These are phyloP conservation scores for Scenedesmus sp. DNA, from an alignment of 163 green algal genomes.

Conservation along the genomic window DNA sequence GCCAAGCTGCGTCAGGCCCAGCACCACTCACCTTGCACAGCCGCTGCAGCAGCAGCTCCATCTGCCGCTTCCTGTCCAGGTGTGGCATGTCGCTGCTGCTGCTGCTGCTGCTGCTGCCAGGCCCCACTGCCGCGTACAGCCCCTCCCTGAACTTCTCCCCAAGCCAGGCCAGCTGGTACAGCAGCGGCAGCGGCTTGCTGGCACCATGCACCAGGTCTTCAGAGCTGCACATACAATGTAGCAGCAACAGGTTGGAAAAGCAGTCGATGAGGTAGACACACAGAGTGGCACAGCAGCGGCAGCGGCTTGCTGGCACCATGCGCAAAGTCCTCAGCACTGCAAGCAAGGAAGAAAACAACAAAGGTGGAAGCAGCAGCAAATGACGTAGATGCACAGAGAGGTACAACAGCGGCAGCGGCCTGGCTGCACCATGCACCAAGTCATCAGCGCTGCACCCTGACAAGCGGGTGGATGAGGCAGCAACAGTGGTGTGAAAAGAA, in stretches of 20 bases:
- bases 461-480: too few relatives aligned
- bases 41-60: background rate
- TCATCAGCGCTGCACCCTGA: too few relatives aligned
- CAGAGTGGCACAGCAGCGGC: background rate
- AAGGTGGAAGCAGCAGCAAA: too few relatives aligned
- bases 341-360: too few relatives aligned
- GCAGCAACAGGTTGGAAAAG: too few relatives aligned
- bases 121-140: background rate
- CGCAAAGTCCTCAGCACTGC: too few relatives aligned
- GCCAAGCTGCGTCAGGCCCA: background rate
- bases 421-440: too few relatives aligned
- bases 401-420: too few relatives aligned
- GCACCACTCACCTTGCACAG: slow-evolving; percentile 5
- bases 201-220: background rate
- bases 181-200: slow-evolving; percentile 18
- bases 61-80: background rate
- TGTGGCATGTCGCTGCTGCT: background rate
- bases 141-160: slow-evolving; percentile 27
- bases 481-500: too few relatives aligned
- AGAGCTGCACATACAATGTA: background rate
- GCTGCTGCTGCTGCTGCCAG: slow-evolving; percentile 11
- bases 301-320: background rate
- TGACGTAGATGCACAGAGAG: too few relatives aligned
- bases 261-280: too few relatives aligned
- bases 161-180: slow-evolving; percentile 25